Conservation (phyloP, 2,329 filamentous ascomycete genomes). For the Sclerotinia trifoliorum region DNA sequence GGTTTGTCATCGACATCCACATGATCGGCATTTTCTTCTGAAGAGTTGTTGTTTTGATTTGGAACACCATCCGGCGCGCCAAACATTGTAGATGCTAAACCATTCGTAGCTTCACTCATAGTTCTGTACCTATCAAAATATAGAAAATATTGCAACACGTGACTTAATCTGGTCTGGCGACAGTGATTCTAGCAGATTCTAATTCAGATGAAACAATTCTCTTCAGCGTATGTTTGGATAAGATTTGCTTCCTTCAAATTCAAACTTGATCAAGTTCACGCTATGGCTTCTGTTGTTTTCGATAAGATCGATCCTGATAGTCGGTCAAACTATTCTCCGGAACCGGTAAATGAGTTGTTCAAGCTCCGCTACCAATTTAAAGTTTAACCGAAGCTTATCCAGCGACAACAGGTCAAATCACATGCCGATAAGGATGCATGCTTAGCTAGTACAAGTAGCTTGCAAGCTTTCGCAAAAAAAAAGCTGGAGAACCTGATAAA, state of each 20-base stretch:
- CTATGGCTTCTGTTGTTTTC: background rate
- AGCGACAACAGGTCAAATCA: background rate
- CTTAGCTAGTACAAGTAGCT: background rate
- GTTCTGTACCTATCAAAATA: background rate
- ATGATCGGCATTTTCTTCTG: background rate
- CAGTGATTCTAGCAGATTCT: background rate
- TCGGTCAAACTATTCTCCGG: background rate
- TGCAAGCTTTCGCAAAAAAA: conserved; percentile 7
- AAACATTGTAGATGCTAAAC: background rate
- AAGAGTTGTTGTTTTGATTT: background rate
- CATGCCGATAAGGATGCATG: conserved; percentile 15
- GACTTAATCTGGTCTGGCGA: too few species aligned
- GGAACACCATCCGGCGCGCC: too few species aligned
- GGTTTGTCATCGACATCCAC: conserved; percentile 15
- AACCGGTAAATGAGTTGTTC: background rate
- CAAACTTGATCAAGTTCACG: too few species aligned
- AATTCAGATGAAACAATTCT: too few species aligned
- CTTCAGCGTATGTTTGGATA: too few species aligned
- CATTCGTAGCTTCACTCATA: background rate
- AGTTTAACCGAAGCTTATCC: background rate
- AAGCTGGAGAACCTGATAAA: conserved; percentile 1
- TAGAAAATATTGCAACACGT: background rate
- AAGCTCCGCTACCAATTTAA: background rate
- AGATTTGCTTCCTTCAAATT: too few species aligned
- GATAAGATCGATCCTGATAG: background rate